Base-by-base conservation (phyloP, 2,329 filamentous ascomycete species). In the Penicillium griseofulvum region DNA sequence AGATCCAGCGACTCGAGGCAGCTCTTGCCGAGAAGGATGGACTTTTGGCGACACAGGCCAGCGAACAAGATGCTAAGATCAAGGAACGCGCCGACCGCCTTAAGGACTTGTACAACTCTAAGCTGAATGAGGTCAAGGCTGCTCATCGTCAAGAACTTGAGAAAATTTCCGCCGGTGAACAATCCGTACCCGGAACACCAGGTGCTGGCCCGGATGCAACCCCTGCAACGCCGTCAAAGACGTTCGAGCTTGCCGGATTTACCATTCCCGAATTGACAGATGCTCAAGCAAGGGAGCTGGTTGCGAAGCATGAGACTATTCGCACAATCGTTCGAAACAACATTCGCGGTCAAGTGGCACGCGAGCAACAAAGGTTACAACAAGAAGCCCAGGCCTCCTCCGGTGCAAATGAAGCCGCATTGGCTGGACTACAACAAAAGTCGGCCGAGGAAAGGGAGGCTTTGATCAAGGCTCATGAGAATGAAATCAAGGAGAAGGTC, bases 101-200 rank as follows among this genome's bases (percentile, higher is more conserved):
- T 16, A 88, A 92, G 66, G 81, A 84, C 29, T 85, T 81, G 11
- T 79, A 89, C 56, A 88, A 88, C 65, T 86, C 84, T 68, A 90
- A 88, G 68, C 79, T 96, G 16, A 74, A 70, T 9, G 83, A 86
- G 47, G 74, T 79, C 11, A 79, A 75, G 58, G 75, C 78, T 31
- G 70, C 77, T 52, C 77, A 83, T 50, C 75, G 79, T 45, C 74
- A 78, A 50, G 79, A 80, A 57, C 60, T 82, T 8, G 76, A 81
- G 60, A 75, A 74, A 44, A 64, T 83, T 17, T 78, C 74, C 48
- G 65, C 72, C 19, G 73, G 74, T 50, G 78, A 78, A 56, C 76
- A 77, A 44, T 17, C 59, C 26, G 50, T 44, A 28, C 60, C 67
- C 41, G 64, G 53, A 44, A 64, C 65, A 5, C 61, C 67, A 29